Base-by-base conservation (phyloP, 2,329 filamentous ascomycete species). In the Neopestalotiopsis rosae region DNA sequence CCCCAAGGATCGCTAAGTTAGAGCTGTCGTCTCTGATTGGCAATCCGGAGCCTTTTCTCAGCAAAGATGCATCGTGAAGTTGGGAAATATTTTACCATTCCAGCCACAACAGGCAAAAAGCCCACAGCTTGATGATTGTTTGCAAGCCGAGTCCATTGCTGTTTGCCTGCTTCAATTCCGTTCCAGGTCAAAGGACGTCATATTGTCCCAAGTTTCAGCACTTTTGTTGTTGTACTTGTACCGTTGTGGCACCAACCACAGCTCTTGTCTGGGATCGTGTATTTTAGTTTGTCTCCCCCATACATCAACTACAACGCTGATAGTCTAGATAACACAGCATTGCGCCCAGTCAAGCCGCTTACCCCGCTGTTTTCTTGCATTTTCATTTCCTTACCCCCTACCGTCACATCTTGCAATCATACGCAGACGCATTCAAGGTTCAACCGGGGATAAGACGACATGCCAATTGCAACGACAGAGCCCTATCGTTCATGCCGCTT, bases 31-130 rank as follows among this genome's bases (percentile, higher is more conserved):
- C 63, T 66, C 49, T 57, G 63, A 66, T 66, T 66, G 63, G 49
- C 63, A 66, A 66, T 6, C 42, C 63, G 63, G 45, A 57, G 63
- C 63, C 32, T 66, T 66, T 57, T 32, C 63, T 66, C 42, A 66
- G 49, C 57, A n/a, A 56, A 28, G 61, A 49, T 32, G 28, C 20
- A 64, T 64, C 61, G 38, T 64, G 40, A 40, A 57, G 17, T 42
- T 20, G 24, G 13, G 34, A 40, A 30, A 63, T 5, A 28, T n/a
- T n/a, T n/a, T 14, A 52, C 24, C 42, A 65, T 20, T 24, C 28
- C 12, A 24, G n/a, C n/a, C 45, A n/a, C 13, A 17, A 52, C 17
- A 52, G 45, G 34, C 24, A 28, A 28, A 28, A 28, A 52, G n/a
- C n/a, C 45, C 45, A 52, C 45, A n/a, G n/a, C n/a, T 52, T 52